These are phyloP conservation scores for Pharnaceum exiguum DNA, from an alignment of 148 eudicot species.

Conservation along the genomic window DNA sequence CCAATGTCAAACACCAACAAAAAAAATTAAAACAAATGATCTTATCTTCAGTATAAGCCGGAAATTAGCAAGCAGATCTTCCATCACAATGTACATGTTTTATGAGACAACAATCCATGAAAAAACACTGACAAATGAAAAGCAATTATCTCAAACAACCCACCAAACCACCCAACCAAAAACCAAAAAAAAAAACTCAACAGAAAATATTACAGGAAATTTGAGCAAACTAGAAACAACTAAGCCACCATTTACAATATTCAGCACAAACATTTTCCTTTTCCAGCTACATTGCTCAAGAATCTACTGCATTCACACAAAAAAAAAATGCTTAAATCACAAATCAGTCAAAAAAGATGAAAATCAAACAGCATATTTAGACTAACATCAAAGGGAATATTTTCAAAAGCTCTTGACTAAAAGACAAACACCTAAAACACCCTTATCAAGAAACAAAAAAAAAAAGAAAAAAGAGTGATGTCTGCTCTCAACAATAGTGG, in stretches of 20 bases:
- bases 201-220: no score
- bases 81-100: not conserved
- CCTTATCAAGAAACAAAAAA: conserved; percentile 24
- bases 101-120: not conserved
- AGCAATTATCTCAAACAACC: not conserved
- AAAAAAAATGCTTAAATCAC: not conserved
- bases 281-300: no score
- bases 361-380: conserved; percentile 8
- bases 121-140: not conserved
- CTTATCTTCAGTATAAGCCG: no score
- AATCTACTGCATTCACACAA: conserved; percentile 1
- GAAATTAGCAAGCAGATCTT: not conserved
- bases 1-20: no score
- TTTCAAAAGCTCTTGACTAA: conserved; percentile 5
- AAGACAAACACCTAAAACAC: conserved; percentile 28
- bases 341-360: conserved; percentile 5
- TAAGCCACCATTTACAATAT: no score
- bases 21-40: no score
- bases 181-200: no score
- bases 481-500: conserved; percentile 13
- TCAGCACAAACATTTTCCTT: no score
- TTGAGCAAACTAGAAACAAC: no score
- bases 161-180: not conserved
- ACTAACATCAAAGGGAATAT: not conserved
- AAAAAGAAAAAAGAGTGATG: not conserved